Evolutionary conservation across 1,284 basidiomycete genomes (phyloP).

Genomic region (Moniliophthora roreri): DNA sequence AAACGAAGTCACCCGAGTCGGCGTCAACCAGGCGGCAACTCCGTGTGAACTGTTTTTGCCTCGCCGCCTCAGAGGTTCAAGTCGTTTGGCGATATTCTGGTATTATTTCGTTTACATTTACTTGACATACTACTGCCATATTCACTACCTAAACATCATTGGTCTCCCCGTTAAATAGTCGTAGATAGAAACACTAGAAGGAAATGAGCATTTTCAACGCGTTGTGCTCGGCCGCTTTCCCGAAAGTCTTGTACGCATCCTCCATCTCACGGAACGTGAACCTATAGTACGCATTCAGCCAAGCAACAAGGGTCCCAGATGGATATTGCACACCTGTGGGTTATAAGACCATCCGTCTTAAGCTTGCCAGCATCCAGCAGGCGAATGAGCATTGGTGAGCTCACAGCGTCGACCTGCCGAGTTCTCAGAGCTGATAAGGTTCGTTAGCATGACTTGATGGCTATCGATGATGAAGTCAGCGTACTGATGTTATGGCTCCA

Average conservation of each 20-base stretch:
- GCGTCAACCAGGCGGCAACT: too few species aligned
- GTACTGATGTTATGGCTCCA: constrained; percentile 24
- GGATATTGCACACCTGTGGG: constrained; percentile 14
- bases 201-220: constrained; percentile 24
- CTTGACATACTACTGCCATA: too few species aligned
- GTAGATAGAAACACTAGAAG: constrained; percentile 10
- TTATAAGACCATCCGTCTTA: constrained; percentile 18
- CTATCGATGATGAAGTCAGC: background rate
- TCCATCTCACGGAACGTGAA: constrained; percentile 22
- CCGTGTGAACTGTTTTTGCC: too few species aligned
- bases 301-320: too few species aligned
- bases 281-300: too few species aligned
- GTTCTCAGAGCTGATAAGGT: constrained; percentile 21
- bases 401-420: constrained; percentile 21
- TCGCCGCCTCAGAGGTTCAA: too few species aligned
- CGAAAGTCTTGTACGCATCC: constrained; percentile 23
- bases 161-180: too few species aligned
- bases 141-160: too few species aligned
- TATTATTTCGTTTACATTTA: too few species aligned
- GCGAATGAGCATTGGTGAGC: constrained; percentile 23
- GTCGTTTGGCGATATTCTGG: too few species aligned
- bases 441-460: background rate
- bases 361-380: constrained; percentile 23
- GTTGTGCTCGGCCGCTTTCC: constrained; percentile 20
- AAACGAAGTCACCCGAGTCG: too few species aligned